These are phyloP conservation scores for Penicillium turbatum DNA, from an alignment of 495 filamentous ascomycete genomes.

Conservation along the genomic window DNA sequence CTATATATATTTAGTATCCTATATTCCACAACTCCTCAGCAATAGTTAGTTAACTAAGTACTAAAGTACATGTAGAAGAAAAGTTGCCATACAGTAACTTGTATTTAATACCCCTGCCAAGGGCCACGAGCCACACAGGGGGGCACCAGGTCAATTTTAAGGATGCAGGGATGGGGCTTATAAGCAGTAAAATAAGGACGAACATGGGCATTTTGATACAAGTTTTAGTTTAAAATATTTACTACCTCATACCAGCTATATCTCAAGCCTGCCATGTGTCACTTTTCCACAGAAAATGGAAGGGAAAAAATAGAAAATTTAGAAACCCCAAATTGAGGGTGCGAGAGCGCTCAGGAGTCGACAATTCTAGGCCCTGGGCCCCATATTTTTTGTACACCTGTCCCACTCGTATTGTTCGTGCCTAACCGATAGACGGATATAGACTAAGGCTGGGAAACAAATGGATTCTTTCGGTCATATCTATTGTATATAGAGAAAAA, in stretches of 20 bases:
- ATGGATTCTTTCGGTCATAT: conserved; percentile 8
- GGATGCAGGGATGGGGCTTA: not conserved
- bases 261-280: not conserved
- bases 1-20: not conserved
- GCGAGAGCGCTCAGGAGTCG: conserved; percentile 14
- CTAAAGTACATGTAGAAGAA: not conserved
- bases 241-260: too few relatives aligned
- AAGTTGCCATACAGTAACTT: not conserved
- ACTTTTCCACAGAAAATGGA: not conserved
- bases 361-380: conserved; percentile 19
- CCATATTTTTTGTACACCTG: not conserved
- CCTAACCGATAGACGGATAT: too few relatives aligned
- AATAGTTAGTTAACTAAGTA: too few relatives aligned
- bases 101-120: too few relatives aligned
- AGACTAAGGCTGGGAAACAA: not conserved
- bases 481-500: not conserved
- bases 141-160: not conserved
- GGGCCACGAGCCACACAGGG: too few relatives aligned
- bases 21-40: too few relatives aligned
- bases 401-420: not conserved
- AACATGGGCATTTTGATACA: too few relatives aligned
- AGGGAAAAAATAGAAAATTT: not conserved
- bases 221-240: too few relatives aligned
- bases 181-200: too few relatives aligned
- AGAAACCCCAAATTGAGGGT: too few relatives aligned